A percentile compares a stretch with the other conserved stretches of the same genome.
Conservation (phyloP, 1,284 basidiomycete species). For the Ceratobasidium theobromae region DNA sequence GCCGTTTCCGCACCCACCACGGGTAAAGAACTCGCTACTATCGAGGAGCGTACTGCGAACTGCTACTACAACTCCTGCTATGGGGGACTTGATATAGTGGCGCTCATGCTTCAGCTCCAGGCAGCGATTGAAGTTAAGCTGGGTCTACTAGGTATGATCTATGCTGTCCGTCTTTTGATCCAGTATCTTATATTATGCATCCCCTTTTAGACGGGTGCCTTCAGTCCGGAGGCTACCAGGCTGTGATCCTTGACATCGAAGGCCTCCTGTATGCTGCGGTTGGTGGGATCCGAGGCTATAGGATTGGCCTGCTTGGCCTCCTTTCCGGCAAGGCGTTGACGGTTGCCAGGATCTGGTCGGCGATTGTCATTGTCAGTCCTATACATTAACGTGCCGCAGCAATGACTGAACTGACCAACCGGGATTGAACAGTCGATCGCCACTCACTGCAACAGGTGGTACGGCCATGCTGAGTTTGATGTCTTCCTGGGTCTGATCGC, state of each 20-base stretch:
- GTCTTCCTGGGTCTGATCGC: conserved; percentile 7
- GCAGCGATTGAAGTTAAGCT: background rate
- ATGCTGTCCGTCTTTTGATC: too few relatives aligned
- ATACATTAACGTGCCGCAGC: background rate
- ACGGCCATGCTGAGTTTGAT: conserved; percentile 6
- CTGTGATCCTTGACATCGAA: conserved; percentile 23
- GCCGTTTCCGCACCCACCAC: background rate
- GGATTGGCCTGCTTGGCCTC: conserved; percentile 23
- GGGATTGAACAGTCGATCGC: conserved; percentile 31
- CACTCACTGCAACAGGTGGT: conserved; percentile 26
- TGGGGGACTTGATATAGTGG: background rate
- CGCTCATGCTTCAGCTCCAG: background rate
- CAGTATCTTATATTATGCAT: too few relatives aligned
- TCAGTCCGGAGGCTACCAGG: background rate
- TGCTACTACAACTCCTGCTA: background rate
- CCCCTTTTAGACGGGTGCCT: conserved; percentile 25
- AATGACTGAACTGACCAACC: background rate
- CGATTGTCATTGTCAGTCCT: conserved; percentile 15
- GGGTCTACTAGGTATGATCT: background rate
- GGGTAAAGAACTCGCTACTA: background rate
- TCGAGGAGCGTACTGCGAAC: background rate
- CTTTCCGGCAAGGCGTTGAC: conserved; percentile 13
- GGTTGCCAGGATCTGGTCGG: conserved; percentile 13
- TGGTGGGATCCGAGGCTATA: conserved; percentile 16
- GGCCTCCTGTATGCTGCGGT: conserved; percentile 15